A percentile compares a stretch with the other conserved stretches of the same genome.
Conservation (phyloP, 768 basidiomycete species). For the Suillus lakei region DNA sequence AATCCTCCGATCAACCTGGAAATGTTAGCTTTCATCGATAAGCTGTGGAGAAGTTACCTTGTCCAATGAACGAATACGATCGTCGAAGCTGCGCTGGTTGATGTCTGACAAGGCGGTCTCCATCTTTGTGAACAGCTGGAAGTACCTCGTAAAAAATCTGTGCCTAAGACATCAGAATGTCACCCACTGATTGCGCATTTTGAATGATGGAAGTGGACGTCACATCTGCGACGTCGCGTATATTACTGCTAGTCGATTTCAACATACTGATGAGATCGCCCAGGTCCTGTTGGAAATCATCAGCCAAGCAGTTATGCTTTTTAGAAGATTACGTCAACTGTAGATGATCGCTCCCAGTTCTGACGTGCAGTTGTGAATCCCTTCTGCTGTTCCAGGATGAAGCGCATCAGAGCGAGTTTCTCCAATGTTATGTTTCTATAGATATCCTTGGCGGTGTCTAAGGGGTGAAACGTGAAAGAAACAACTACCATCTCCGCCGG, state of each 20-base stretch:
- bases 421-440: slow-evolving; percentile 70
- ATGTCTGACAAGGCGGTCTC: slow-evolving; percentile 25
- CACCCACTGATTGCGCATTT: slow-evolving; percentile 26
- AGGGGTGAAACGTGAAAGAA: slow-evolving; percentile 13
- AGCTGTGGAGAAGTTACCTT: slow-evolving; percentile 22
- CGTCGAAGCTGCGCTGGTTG: slow-evolving; percentile 22
- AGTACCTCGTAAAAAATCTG: slow-evolving; percentile 11
- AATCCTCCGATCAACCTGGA: slow-evolving; percentile 31
- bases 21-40: slow-evolving; percentile 15
- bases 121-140: slow-evolving; percentile 29
- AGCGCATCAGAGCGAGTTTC: slow-evolving; percentile 53
- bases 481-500: background rate
- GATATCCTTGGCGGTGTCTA: slow-evolving; percentile 67
- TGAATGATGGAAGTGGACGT: slow-evolving; percentile 16
- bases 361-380: slow-evolving; percentile 30
- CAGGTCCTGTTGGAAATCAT: slow-evolving; percentile 31
- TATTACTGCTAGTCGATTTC: slow-evolving; percentile 19
- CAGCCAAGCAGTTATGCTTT: background rate
- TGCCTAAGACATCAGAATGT: background rate
- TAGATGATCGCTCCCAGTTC: slow-evolving; percentile 31
- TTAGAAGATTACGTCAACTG: background rate
- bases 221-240: slow-evolving; percentile 28
- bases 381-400: slow-evolving; percentile 51
- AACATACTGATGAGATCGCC: slow-evolving; percentile 27
- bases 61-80: slow-evolving; percentile 24